A percentile compares a stretch with the other conserved stretches of the same genome.
These are phyloP conservation scores for Eimeria acervulina DNA, from an alignment of 169 alveolate genomes.

Conservation along the genomic window DNA sequence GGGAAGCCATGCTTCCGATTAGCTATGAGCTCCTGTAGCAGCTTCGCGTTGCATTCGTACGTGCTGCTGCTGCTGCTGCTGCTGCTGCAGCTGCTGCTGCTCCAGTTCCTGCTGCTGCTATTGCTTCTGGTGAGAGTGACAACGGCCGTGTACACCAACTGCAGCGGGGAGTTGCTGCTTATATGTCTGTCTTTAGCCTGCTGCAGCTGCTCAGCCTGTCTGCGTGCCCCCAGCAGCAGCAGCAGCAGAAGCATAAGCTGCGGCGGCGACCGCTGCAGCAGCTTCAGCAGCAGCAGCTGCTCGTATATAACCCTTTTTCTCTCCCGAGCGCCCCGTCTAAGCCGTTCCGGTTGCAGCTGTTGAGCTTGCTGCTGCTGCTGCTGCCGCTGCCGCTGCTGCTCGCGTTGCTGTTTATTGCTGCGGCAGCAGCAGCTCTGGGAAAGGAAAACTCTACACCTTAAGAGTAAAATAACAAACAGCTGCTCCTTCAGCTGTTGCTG, in stretches of 20 bases:
- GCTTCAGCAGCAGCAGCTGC: conserved; percentile 34
- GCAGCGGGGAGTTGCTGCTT: neutral
- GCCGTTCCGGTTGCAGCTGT: neutral
- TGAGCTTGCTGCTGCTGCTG: neutral
- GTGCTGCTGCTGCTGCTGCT: neutral
- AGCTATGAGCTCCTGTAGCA: neutral
- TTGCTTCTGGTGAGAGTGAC: too few species aligned
- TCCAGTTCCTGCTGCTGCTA: too few species aligned
- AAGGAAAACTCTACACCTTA: neutral
- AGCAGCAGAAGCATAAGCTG: neutral
- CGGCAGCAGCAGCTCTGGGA: neutral
- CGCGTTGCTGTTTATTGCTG: neutral
- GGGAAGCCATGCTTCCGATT: neutral
- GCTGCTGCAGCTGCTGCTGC: neutral
- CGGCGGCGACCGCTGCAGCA: neutral
- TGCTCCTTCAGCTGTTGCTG: conserved; percentile 7
- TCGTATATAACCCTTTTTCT: neutral
- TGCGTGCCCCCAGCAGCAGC: neutral
- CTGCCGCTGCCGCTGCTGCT: conserved; percentile 49
- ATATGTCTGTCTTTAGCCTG: neutral
- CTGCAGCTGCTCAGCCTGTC: neutral
- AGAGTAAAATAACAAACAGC: neutral
- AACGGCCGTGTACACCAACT: neutral
- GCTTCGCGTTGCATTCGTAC: neutral
- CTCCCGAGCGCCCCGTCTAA: neutral